Evolutionary conservation across 2,329 filamentous ascomycete species (phyloP).

Genomic region (Keithomyces neogunnii): DNA sequence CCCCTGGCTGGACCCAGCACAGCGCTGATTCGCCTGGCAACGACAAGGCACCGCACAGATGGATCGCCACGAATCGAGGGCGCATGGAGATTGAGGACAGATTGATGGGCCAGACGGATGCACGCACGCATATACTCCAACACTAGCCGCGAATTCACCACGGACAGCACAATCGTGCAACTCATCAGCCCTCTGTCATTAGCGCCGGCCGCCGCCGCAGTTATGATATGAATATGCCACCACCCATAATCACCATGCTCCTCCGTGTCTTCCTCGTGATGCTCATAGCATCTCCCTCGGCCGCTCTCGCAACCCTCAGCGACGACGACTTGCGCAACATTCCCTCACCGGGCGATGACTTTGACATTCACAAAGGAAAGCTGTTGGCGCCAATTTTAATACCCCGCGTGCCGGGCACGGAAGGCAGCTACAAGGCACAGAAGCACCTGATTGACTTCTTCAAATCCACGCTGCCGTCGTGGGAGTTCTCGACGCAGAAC

Average conservation of each 20-base stretch:
- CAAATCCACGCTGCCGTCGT: slow-evolving; percentile 60
- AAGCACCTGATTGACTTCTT: slow-evolving; percentile 84
- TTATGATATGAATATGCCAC: neutral
- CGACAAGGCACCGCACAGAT: no score
- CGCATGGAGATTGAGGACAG: no score
- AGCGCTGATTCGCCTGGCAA: no score
- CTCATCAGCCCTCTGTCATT: neutral
- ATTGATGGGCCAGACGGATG: no score
- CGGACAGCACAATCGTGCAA: no score
- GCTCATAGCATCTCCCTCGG: slow-evolving; percentile 11
- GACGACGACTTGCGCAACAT: slow-evolving; percentile 66
- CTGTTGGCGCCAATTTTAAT: slow-evolving; percentile 81
- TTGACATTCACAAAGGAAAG: slow-evolving; percentile 67
- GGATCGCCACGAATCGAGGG: no score
- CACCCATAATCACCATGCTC: slow-evolving; percentile 4
- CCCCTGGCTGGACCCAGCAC: no score
- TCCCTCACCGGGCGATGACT: slow-evolving; percentile 63
- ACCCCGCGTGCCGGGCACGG: slow-evolving; percentile 80
- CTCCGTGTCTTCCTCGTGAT: neutral
- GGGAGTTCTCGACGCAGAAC: slow-evolving; percentile 80
- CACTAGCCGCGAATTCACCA: neutral
- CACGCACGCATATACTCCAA: neutral
- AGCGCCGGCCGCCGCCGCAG: neutral
- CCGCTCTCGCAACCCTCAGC: slow-evolving; percentile 49
- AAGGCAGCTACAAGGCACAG: slow-evolving; percentile 63